Conservation (phyloP, 805 yeast genomes). For the Lachancea sp. region DNA sequence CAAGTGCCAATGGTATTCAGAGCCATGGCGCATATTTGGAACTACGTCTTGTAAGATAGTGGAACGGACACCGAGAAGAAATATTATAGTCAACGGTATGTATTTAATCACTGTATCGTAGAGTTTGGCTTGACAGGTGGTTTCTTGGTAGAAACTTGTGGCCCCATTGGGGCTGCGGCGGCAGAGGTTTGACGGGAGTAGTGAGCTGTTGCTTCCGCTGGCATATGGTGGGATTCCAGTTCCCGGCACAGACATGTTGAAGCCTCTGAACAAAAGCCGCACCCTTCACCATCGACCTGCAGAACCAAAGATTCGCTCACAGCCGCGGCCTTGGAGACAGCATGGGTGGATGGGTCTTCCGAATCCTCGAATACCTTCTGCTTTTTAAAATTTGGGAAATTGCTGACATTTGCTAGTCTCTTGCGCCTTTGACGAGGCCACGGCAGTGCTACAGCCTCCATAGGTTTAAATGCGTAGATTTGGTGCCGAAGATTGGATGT, state of each 20-base stretch:
- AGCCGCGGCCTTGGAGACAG: neutral
- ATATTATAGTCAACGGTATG: too few species aligned
- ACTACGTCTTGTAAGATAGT: conserved; percentile 12
- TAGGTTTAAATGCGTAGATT: conserved; percentile 46
- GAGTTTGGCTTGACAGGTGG: neutral
- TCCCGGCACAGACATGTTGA: conserved; percentile 91
- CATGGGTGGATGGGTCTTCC: neutral
- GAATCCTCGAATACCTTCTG: neutral
- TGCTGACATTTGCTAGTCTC: neutral
- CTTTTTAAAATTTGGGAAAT: neutral
- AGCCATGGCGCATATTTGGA: conserved; percentile 17
- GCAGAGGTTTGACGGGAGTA: too few species aligned
- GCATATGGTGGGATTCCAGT: neutral
- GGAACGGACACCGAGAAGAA: too few species aligned
- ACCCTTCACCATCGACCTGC: conserved; percentile 45
- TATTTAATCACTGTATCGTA: neutral
- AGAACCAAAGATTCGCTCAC: conserved; percentile 1
- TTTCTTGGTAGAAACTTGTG: neutral
- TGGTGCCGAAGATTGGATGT: conserved; percentile 30
- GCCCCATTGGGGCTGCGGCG: too few species aligned
- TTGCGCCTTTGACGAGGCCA: neutral
- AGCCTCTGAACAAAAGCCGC: conserved; percentile 92
- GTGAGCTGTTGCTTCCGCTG: neutral
- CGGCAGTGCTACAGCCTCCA: conserved; percentile 48
- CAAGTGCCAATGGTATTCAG: conserved; percentile 21